Evolutionary conservation across 495 filamentous ascomycete genomes (phyloP), one percentile per base, ranked within the genome.

Genomic region (Talaromyces thailandensis): DNA sequence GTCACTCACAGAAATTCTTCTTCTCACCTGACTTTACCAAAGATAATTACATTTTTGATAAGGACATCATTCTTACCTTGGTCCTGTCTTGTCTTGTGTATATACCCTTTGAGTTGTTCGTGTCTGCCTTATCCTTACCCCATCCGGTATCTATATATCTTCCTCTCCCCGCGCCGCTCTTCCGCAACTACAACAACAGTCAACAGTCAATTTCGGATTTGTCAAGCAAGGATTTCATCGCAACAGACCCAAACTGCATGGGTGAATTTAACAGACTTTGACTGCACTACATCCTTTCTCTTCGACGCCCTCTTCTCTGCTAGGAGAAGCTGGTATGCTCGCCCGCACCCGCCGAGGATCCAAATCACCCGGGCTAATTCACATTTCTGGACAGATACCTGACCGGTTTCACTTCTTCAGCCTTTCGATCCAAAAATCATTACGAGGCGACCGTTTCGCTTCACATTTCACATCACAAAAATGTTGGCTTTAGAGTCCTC

Each of bases 401-500:
- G n/a, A 48, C 43, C 43, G 43, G 43, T 48, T 48, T 48, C 43
- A 28, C 23, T 55, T 55, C 51, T n/a, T 55, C 51, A 26, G 51
- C 23, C 21, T 55, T 26, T 55, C 23, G 26, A 26, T 11, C 28
- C 3, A 53, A n/a, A 51, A 53, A 53, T n/a, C 25, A 53, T 53
- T 53, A 53, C 50, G 23, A 26, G 24, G 51, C 51, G 51, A 28
- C 16, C 24, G 23, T 18, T 18, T 48, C 43, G 43, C 43, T 48
- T 48, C 43, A 52, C 18, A 52, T 52, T 11, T 28, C 26, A 53
- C 25, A 25, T 53, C 25, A 28, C 65, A 52, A 76, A 70, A 31
- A 79, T 76, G 75, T 60, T 77, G 62, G 71, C 75, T 32, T 9
- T 79, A n/a, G 73, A 77, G 55, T 60, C 73, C 43, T 55, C 51